Conservation (phyloP, 1,284 basidiomycete genomes). For the Microbotryum violaceum region DNA sequence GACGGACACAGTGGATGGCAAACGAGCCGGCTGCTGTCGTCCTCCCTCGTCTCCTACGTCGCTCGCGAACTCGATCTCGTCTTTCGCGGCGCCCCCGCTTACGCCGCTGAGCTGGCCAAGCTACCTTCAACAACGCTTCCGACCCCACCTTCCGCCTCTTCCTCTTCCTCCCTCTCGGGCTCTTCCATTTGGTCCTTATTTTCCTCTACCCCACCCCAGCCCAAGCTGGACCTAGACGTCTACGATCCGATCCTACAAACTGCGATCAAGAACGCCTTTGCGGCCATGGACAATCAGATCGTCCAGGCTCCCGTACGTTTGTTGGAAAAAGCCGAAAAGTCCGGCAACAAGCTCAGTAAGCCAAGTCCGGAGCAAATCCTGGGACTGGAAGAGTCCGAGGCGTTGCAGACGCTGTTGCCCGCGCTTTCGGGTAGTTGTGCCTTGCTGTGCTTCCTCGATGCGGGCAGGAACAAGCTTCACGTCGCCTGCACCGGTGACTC, state of each 20-base stretch:
- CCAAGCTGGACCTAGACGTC: conserved; percentile 44
- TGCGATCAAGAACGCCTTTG: conserved; percentile 71
- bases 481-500: conserved; percentile 91
- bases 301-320: conserved; percentile 65
- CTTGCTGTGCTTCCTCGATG: conserved; percentile 75
- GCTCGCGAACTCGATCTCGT: conserved; percentile 57
- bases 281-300: conserved; percentile 68
- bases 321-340: conserved; percentile 45
- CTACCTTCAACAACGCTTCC: conserved; percentile 3
- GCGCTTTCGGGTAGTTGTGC: conserved; percentile 81
- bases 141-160: not conserved
- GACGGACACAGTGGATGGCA: conserved; percentile 84
- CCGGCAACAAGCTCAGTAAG: conserved; percentile 19
- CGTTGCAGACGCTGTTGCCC: conserved; percentile 57
- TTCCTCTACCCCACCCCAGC: conserved; percentile 37
- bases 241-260: conserved; percentile 57
- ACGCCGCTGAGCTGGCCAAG: conserved; percentile 7
- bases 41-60: conserved; percentile 77
- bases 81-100: conserved; percentile 22
- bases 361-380: not conserved
- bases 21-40: conserved; percentile 77
- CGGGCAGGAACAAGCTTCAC: conserved; percentile 68
- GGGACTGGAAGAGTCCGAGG: conserved; percentile 24
- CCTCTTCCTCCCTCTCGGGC: conserved; percentile 36
- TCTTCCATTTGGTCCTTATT: conserved; percentile 12